A percentile compares a stretch with the other conserved stretches of the same genome.
Conservation (phyloP, 345 rosid species). For the Syzygium aromaticum region DNA sequence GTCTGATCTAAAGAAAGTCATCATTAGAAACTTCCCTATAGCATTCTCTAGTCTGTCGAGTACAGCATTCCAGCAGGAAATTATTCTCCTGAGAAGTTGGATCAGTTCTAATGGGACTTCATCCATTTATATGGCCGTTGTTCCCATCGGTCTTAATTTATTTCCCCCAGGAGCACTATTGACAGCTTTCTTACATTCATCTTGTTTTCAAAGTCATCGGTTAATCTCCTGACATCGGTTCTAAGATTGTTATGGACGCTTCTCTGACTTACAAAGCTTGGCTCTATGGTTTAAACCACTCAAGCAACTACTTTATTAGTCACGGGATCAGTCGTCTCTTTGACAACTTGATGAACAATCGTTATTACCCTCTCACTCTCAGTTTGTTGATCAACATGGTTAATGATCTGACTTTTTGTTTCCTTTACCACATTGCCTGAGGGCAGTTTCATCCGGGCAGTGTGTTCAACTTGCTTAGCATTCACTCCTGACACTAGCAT, state of each 20-base stretch:
- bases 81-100: neutral
- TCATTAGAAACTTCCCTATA: neutral
- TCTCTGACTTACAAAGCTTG: neutral
- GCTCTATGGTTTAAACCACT: neutral
- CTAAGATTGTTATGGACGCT: neutral
- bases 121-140: neutral
- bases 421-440: neutral
- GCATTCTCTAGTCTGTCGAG: neutral
- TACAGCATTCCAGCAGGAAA: neutral
- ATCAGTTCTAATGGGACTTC: neutral
- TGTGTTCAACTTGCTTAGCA: neutral
- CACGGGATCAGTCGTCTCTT: neutral
- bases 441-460: neutral
- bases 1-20: neutral
- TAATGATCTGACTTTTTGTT: neutral
- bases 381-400: neutral
- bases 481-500: neutral
- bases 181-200: neutral
- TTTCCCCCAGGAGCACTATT: neutral
- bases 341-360: neutral
- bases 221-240: neutral
- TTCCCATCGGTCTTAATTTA: neutral
- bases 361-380: neutral
- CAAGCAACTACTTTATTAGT: neutral
- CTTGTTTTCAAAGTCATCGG: neutral